Base-by-base conservation (phyloP, 148 eudicot species). In the Cornus florida region DNA sequence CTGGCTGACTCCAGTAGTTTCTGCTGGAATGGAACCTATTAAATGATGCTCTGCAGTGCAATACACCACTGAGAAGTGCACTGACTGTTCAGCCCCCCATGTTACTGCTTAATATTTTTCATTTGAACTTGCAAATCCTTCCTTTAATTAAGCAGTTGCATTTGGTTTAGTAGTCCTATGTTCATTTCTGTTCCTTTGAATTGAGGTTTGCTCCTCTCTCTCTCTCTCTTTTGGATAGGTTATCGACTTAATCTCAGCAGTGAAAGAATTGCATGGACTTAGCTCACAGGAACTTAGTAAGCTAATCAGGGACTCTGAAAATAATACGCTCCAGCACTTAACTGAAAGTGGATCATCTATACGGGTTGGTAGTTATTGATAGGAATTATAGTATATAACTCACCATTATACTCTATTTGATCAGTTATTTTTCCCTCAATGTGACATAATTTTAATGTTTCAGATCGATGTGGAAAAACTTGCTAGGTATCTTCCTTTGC, bases 391-490 rank as follows among this genome's bases (percentile, higher is more conserved):
- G 53, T 24, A 10, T 50, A 20, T 67, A 33, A 24, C 28, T 24
- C 57, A 19, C 66, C 66, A 28, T 50, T 59, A 56, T 70, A 67
- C 33, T 53, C 60, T 24, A 17, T 7, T 23, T 1, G 57, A 19
- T 69, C 62, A 20, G 67, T n/a, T 72, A 5, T 50, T 13, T 79
- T 38, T 72, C 65, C 3, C 3, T 46, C 65, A 41, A 38, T 62
- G 50, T 74, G 59, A 79, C 73, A 3, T 39, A 9, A 41, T 62
- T 66, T 76, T 43, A 9, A 70, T 71, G 35, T 87, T 84, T 82
- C 94, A 97, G 99, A 87, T 97, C 87, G 92, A 92, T 57, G 68
- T 89, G 78, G 95, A 94, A 80, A 90, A 82, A 78, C 87, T 97
- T 60, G 88, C 86, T 70, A 95, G 92, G 59, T 80, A 83, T 84